Evolutionary conservation across 2,329 filamentous ascomycete species (phyloP), one percentile per base, ranked within the genome.

Genomic region (Diaporthe citriasiana): DNA sequence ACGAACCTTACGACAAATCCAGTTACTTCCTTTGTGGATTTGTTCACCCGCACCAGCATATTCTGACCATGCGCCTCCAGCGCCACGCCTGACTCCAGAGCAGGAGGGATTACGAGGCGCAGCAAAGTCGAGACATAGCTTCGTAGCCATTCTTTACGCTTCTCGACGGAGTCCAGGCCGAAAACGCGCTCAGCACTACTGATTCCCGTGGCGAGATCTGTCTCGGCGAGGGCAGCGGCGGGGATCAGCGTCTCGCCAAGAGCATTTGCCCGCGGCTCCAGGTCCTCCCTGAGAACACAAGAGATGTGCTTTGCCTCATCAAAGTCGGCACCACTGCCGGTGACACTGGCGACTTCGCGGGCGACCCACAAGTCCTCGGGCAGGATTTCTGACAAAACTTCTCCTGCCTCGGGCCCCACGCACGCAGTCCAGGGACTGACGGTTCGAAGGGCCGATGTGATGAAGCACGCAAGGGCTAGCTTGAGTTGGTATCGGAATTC

Each of bases 61-160:
- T 68, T 68, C 33, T 68, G 63, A n/a, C 63, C 63, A 30, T 68
- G 63, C 15, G 63, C 63, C n/a, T 68, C 63, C 22, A 68, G 63
- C n/a, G 63, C 63, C 7, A 68, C 47, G 8, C 63, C 63, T 0
- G 45, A 68, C n/a, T 68, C 63, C n/a, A 68, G 22, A 22, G 63
- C 63, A 9, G 63, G 63, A 3, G 47, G 63, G 17, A 68, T 68
- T 0, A 40, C 35, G 15, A 68, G 63, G 15, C 63, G 45, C 47
- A 68, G 15, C 7, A 68, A 50, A 8, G 63, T 68, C 33, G 63
- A 68, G 47, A 53, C 63, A 12, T 68, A 68, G 9, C 47, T 53
- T 30, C 33, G 63, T 13, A 68, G 30, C 63, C 63, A 68, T 9
- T 10, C 1, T 27, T 13, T 27, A 12, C 63, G 63, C 47, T 53